Percentiles rank a stretch among this genome's conserved stretches.
Evolutionary conservation across 208 protist species (phyloP).

Genomic region (Trypanosoma brucei): DNA sequence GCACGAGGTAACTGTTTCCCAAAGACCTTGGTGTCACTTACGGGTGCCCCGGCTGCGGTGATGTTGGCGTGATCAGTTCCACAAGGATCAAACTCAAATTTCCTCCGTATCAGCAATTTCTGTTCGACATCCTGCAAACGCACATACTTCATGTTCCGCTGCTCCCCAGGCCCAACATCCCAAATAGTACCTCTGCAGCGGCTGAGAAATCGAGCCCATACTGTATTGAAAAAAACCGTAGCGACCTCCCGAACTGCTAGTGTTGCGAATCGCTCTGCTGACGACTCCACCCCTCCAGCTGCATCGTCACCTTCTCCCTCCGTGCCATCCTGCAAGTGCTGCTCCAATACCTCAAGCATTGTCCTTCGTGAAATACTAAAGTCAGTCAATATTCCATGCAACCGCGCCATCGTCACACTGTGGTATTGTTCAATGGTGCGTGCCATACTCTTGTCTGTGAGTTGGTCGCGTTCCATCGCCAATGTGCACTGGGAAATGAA

Average conservation of each 20-base stretch:
- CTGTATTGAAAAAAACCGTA: conserved; percentile 31
- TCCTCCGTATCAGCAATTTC: conserved; percentile 63
- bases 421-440: conserved; percentile 32
- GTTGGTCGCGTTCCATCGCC: conserved; percentile 49
- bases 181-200: conserved; percentile 71
- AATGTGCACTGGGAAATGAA: conserved; percentile 72
- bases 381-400: conserved; percentile 42
- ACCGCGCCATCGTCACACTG: conserved; percentile 15
- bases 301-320: background rate
- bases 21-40: background rate
- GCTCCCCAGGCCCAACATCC: conserved; percentile 44
- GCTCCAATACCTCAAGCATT: conserved; percentile 21
- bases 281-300: background rate
- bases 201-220: conserved; percentile 55
- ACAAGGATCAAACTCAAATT: conserved; percentile 54
- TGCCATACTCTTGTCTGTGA: conserved; percentile 54
- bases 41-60: conserved; percentile 9
- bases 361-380: conserved; percentile 36
- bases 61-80: conserved; percentile 71
- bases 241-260: conserved; percentile 32
- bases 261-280: conserved; percentile 20
- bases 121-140: conserved; percentile 60
- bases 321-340: conserved; percentile 8
- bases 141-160: conserved; percentile 43
- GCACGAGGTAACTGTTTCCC: conserved; percentile 22